phyloP scores from a whole-genome alignment of 1,284 basidiomycete species.

The Leccinum solheimii region DNA sequence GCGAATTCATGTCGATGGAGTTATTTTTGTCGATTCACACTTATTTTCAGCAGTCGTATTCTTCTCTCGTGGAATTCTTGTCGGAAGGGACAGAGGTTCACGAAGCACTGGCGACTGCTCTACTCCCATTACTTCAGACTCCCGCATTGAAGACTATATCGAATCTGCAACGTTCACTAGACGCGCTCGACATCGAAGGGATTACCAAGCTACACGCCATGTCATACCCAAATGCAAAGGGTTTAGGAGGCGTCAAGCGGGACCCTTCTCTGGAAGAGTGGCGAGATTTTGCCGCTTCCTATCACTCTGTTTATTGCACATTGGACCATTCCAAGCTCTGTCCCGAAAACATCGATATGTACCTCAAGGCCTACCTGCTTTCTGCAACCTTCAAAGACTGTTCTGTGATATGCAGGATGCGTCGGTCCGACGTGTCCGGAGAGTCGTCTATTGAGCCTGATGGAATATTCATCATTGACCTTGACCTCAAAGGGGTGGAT shows the following conservation, averaged over 20 bases:
- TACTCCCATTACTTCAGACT: constrained; percentile 53
- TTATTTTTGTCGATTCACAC: not conserved
- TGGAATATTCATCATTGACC: constrained; percentile 74
- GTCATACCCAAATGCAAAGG: constrained; percentile 14
- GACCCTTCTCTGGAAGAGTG: constrained; percentile 62
- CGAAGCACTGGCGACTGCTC: constrained; percentile 44
- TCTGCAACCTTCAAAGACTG: constrained; percentile 97
- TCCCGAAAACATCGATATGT: constrained; percentile 52
- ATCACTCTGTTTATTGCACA: constrained; percentile 39
- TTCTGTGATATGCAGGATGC: constrained; percentile 74
- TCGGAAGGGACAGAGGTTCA: constrained; percentile 27
- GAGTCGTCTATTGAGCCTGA: constrained; percentile 14
- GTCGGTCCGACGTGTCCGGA: constrained; percentile 17
- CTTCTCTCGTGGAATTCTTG: constrained; percentile 21
- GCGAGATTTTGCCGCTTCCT: constrained; percentile 56
- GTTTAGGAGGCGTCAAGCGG: constrained; percentile 8
- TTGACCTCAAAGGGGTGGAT: constrained; percentile 78
- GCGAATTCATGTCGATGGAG: constrained; percentile 22
- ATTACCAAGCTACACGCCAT: constrained; percentile 37
- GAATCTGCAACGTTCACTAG: constrained; percentile 73
- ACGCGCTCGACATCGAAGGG: constrained; percentile 83
- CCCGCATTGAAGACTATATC: constrained; percentile 61
- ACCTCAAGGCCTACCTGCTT: constrained; percentile 75
- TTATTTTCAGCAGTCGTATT: constrained; percentile 10
- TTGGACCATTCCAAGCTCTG: constrained; percentile 42